phyloP scores from a whole-genome alignment of 164 flowering plant species.

The Platanus orientalis region DNA sequence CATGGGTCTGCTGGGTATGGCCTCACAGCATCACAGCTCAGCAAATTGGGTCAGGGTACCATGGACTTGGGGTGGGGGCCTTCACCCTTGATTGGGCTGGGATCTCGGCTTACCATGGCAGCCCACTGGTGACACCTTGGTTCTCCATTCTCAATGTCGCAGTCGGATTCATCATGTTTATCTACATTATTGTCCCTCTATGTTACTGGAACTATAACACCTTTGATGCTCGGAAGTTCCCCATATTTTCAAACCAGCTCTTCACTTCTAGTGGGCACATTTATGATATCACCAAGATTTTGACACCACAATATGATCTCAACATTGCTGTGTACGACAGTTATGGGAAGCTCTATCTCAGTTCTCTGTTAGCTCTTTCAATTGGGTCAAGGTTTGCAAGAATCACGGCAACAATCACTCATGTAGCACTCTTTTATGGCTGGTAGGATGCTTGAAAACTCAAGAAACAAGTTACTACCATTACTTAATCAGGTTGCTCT shows the following conservation, averaged over 20 bases:
- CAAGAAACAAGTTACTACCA: no score
- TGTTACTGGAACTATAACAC: constrained; percentile 91
- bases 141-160: constrained; percentile 70
- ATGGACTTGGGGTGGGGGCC: constrained; percentile 94
- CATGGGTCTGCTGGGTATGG: constrained; percentile 95
- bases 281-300: constrained; percentile 71
- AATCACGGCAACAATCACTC: constrained; percentile 80
- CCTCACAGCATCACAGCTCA: constrained; percentile 87
- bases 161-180: constrained; percentile 75
- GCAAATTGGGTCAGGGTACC: constrained; percentile 86
- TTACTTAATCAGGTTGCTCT: no score
- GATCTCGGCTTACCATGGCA: constrained; percentile 94
- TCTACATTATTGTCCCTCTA: constrained; percentile 77
- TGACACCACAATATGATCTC: constrained; percentile 78
- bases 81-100: constrained; percentile 97
- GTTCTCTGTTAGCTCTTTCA: constrained; percentile 85
- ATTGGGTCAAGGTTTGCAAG: constrained; percentile 93
- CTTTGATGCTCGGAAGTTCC: constrained; percentile 78
- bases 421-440: constrained; percentile 86
- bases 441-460: constrained; percentile 44
- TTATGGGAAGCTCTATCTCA: constrained; percentile 82
- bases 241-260: constrained; percentile 79
- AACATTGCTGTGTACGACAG: constrained; percentile 60
- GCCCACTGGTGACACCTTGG: constrained; percentile 86
- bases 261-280: constrained; percentile 61